These are phyloP conservation scores for Irpex lacteus DNA, from an alignment of 1,284 basidiomycete genomes.

Conservation along the genomic window DNA sequence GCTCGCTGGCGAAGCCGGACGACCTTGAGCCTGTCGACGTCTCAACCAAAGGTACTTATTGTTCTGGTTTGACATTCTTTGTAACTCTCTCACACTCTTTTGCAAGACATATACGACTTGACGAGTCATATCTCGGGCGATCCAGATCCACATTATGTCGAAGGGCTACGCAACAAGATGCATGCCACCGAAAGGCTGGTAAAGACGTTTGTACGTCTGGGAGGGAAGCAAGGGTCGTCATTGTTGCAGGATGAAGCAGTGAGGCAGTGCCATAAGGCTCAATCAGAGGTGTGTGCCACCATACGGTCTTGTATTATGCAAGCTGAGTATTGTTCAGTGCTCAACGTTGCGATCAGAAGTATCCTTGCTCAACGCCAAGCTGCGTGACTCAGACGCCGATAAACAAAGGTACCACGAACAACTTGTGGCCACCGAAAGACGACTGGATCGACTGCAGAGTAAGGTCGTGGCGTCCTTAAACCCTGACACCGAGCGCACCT, in stretches of 20 bases:
- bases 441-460: slow-evolving; percentile 72
- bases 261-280: slow-evolving; percentile 47
- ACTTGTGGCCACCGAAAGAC: slow-evolving; percentile 64
- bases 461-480: slow-evolving; percentile 50
- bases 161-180: slow-evolving; percentile 52
- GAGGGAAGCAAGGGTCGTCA: slow-evolving; percentile 30
- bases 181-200: slow-evolving; percentile 61
- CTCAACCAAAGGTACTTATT: slow-evolving; percentile 41
- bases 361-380: slow-evolving; percentile 51
- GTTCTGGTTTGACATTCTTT: slow-evolving; percentile 5
- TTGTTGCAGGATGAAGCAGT: slow-evolving; percentile 38
- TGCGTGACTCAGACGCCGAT: slow-evolving; percentile 54
- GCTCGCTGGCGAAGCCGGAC: slow-evolving; percentile 56
- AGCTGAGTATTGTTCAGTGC: slow-evolving; percentile 37
- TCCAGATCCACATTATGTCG: slow-evolving; percentile 39
- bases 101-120: slow-evolving; percentile 47
- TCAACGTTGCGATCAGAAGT: slow-evolving; percentile 59
- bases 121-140: slow-evolving; percentile 50
- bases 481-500: slow-evolving; percentile 18
- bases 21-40: slow-evolving; percentile 43
- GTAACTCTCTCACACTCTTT: slow-evolving; percentile 9
- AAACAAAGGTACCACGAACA: slow-evolving; percentile 55
- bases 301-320: neutral
- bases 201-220: slow-evolving; percentile 52
- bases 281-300: slow-evolving; percentile 54